These are phyloP conservation scores for Nitzschia putrida DNA, from an alignment of 108 stramenopile species.

Conservation along the genomic window DNA sequence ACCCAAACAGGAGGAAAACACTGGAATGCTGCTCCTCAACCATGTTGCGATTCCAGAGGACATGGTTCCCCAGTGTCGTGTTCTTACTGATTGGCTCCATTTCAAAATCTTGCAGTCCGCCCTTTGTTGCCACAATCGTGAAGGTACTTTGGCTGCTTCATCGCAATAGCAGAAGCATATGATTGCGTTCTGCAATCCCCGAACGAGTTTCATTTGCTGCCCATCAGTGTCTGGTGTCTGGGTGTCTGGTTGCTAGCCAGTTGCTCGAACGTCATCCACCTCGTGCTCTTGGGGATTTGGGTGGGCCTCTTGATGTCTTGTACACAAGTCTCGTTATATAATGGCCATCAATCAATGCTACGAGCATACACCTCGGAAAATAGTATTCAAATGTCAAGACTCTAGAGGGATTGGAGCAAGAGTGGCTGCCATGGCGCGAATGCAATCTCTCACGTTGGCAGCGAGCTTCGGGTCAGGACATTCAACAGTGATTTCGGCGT, in stretches of 20 bases:
- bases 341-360: no score
- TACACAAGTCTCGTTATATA: no score
- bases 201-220: constrained; percentile 24
- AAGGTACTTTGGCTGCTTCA: no score
- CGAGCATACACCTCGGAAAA: not conserved
- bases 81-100: constrained; percentile 69
- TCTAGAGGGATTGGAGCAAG: constrained; percentile 43
- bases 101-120: constrained; percentile 59
- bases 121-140: no score
- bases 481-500: constrained; percentile 78
- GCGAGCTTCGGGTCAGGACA: constrained; percentile 74
- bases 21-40: not conserved
- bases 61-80: constrained; percentile 71
- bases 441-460: constrained; percentile 69
- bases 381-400: no score
- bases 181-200: constrained; percentile 42
- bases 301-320: no score
- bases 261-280: constrained; percentile 55
- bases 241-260: constrained; percentile 48
- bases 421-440: constrained; percentile 60
- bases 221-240: constrained; percentile 41
- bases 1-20: constrained; percentile 8
- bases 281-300: constrained; percentile 19
- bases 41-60: constrained; percentile 34
- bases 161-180: no score